phyloP scores from a whole-genome alignment of 1,284 basidiomycete genomes.

The Leccinum insigne region DNA sequence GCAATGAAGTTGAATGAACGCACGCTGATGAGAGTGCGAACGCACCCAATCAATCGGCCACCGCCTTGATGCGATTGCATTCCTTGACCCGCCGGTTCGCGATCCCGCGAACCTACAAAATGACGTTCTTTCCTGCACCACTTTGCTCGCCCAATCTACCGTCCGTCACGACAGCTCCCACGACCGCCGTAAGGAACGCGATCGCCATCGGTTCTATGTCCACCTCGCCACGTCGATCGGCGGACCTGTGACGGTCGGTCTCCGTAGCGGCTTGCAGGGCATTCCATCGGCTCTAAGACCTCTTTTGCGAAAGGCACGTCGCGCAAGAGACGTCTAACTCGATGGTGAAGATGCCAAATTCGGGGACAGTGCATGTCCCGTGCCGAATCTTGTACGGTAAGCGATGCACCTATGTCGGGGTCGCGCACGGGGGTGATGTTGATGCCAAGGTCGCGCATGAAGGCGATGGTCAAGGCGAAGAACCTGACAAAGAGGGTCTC shows the following conservation, averaged over 20 bases:
- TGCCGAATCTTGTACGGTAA: slow-evolving; percentile 90
- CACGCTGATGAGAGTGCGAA: not conserved
- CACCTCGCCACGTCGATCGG: slow-evolving; percentile 82
- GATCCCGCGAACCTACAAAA: slow-evolving; percentile 90
- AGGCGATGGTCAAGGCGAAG: slow-evolving; percentile 81
- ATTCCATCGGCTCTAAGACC: slow-evolving; percentile 96
- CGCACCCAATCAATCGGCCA: slow-evolving; percentile 92
- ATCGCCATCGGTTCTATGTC: slow-evolving; percentile 99
- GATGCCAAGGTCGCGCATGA: slow-evolving; percentile 97
- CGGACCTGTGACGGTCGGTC: slow-evolving; percentile 92
- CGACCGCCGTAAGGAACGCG: slow-evolving; percentile 92
- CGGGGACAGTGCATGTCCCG: slow-evolving; percentile 78
- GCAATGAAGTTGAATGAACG: too few species aligned
- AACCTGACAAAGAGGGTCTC: too few species aligned
- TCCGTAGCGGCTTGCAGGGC: slow-evolving; percentile 83
- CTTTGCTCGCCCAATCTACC: slow-evolving; percentile 35
- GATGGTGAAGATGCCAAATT: slow-evolving; percentile 72
- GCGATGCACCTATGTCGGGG: slow-evolving; percentile 55
- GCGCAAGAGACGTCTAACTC: slow-evolving; percentile 94
- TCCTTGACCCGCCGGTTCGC: slow-evolving; percentile 99
- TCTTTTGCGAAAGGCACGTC: slow-evolving; percentile 95
- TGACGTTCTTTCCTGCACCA: slow-evolving; percentile 34
- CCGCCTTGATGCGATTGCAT: slow-evolving; percentile 95
- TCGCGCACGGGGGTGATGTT: slow-evolving; percentile 74
- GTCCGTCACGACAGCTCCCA: slow-evolving; percentile 81